These are phyloP conservation scores for Penicillium flavigenum DNA, from an alignment of 495 filamentous ascomycete genomes.

Conservation along the genomic window DNA sequence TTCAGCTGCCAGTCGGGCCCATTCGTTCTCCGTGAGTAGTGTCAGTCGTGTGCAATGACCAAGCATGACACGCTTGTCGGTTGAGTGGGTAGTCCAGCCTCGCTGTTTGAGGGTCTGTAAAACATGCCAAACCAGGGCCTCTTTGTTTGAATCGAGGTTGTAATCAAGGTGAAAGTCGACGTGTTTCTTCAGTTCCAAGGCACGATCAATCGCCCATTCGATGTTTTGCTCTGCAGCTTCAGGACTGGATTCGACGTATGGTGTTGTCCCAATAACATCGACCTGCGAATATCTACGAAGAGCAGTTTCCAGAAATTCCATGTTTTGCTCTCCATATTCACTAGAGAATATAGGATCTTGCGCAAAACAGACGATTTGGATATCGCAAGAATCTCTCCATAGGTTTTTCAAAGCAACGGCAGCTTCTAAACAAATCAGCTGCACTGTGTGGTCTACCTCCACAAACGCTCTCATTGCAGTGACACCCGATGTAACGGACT, in stretches of 20 bases:
- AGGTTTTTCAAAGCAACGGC: constrained; percentile 57
- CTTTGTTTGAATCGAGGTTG: constrained; percentile 50
- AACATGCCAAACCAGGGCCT: constrained; percentile 54
- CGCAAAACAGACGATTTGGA: constrained; percentile 74
- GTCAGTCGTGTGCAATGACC: constrained; percentile 72
- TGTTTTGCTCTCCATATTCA: constrained; percentile 45
- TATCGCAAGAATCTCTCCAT: constrained; percentile 53
- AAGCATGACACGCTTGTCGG: constrained; percentile 55
- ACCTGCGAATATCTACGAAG: constrained; percentile 37
- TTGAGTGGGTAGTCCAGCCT: constrained; percentile 42
- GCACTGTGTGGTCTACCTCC: constrained; percentile 66
- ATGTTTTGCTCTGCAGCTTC: constrained; percentile 57
- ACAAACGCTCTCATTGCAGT: constrained; percentile 73
- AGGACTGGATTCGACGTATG: constrained; percentile 63
- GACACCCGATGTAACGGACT: constrained; percentile 65
- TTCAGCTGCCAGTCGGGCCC: constrained; percentile 42
- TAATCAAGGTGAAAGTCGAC: constrained; percentile 78
- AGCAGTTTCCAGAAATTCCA: constrained; percentile 50
- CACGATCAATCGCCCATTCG: constrained; percentile 57
- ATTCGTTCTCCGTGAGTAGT: constrained; percentile 51
- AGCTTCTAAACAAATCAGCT: constrained; percentile 56
- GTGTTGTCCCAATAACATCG: constrained; percentile 66
- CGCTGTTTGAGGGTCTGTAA: constrained; percentile 47
- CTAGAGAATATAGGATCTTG: constrained; percentile 68
- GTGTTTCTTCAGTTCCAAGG: constrained; percentile 50